These are phyloP conservation scores for Mychonastes homosphaera DNA, from an alignment of 139 green algal genomes.

Conservation along the genomic window DNA sequence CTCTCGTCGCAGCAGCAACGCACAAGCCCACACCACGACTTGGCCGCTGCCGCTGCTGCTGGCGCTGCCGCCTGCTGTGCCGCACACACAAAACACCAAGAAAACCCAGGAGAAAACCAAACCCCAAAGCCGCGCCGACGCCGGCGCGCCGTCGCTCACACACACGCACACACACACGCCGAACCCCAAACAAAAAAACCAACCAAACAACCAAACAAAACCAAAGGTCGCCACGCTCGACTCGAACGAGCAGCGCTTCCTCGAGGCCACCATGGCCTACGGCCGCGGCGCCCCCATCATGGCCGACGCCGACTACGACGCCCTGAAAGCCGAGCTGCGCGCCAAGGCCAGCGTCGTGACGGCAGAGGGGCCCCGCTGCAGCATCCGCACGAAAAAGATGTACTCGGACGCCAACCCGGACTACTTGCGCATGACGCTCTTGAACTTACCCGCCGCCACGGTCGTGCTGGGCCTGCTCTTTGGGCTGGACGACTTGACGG, in stretches of 20 bases:
- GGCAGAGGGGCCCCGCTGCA: slow-evolving; percentile 65
- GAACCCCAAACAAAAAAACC: background rate
- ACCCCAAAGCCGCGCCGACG: too few species aligned
- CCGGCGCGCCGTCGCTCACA: too few species aligned
- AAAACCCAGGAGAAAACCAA: too few species aligned
- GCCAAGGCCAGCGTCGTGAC: slow-evolving; percentile 40
- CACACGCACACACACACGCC: background rate
- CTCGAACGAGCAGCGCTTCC: slow-evolving; percentile 68
- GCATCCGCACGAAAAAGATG: slow-evolving; percentile 59
- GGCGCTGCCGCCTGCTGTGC: too few species aligned
- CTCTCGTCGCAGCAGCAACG: too few species aligned
- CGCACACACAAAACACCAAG: too few species aligned
- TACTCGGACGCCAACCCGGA: slow-evolving; percentile 58
- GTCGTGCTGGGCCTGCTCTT: slow-evolving; percentile 67
- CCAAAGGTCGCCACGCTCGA: slow-evolving; percentile 25
- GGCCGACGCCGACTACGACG: slow-evolving; percentile 73
- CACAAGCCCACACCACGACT: too few species aligned
- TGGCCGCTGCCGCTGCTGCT: too few species aligned
- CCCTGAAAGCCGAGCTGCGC: slow-evolving; percentile 57
- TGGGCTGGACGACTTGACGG: slow-evolving; percentile 69
- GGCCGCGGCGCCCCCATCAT: slow-evolving; percentile 59
- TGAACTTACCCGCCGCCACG: slow-evolving; percentile 77
- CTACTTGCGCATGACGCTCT: slow-evolving; percentile 67
- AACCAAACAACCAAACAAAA: background rate
- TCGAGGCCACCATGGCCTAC: slow-evolving; percentile 68